Conservation (phyloP, 176 grass and related monocot genomes). For the Ananas comosus region DNA sequence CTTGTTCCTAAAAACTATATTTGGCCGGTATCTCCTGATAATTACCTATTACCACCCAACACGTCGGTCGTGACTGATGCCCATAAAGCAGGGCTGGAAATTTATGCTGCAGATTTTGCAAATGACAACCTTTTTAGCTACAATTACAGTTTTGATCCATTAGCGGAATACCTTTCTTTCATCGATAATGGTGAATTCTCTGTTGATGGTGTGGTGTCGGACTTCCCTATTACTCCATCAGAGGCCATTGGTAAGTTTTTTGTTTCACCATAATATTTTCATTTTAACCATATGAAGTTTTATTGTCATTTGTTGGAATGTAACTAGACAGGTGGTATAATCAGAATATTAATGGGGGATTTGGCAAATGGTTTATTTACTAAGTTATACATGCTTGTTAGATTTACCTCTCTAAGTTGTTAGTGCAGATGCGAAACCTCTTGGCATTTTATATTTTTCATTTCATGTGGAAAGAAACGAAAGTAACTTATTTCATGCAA, state of each 20-base stretch:
- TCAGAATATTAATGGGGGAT: not conserved
- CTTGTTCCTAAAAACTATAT: slow-evolving; percentile 79
- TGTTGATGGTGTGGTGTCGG: slow-evolving; percentile 80
- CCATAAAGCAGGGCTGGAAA: slow-evolving; percentile 59
- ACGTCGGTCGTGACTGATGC: slow-evolving; percentile 38
- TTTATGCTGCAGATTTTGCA: slow-evolving; percentile 70
- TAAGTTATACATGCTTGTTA: no score
- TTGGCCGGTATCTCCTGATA: slow-evolving; percentile 48
- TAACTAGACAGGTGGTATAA: not conserved
- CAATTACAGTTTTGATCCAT: slow-evolving; percentile 91
- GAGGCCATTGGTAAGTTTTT: slow-evolving; percentile 54
- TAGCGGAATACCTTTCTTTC: slow-evolving; percentile 55
- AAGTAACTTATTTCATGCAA: not conserved
- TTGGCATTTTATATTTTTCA: no score
- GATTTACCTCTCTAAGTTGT: no score
- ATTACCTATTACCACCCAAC: slow-evolving; percentile 28
- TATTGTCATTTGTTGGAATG: not conserved
- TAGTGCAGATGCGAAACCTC: no score
- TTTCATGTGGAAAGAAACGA: not conserved
- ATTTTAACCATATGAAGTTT: not conserved
- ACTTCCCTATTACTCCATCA: slow-evolving; percentile 62
- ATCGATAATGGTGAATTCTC: slow-evolving; percentile 36
- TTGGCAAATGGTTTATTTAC: no score
- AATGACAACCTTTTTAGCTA: slow-evolving; percentile 74
- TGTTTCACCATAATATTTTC: slow-evolving; percentile 5